Evolutionary conservation across 1,284 basidiomycete genomes (phyloP).

Genomic region (Sphaerobolus stellatus): DNA sequence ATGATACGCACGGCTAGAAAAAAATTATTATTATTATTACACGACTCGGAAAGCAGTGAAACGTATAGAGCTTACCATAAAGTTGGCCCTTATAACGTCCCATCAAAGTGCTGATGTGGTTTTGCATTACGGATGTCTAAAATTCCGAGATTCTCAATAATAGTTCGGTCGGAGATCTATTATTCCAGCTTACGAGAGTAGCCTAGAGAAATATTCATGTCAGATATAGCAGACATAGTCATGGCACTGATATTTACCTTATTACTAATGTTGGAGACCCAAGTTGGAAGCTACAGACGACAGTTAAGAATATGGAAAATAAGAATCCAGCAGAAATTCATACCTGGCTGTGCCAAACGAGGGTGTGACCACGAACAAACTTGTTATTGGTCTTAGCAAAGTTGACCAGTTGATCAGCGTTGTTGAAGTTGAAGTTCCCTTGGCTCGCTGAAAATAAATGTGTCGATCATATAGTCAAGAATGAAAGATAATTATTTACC

Average conservation of each 20-base stretch:
- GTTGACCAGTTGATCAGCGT: slow-evolving; percentile 44
- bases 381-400: slow-evolving; percentile 47
- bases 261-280: slow-evolving; percentile 33
- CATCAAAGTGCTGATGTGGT: slow-evolving; percentile 40
- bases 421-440: slow-evolving; percentile 39
- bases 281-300: slow-evolving; percentile 47
- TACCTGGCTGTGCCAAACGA: slow-evolving; percentile 20
- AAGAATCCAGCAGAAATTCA: neutral
- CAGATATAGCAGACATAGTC: neutral
- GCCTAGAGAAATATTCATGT: neutral
- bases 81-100: slow-evolving; percentile 43
- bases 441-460: slow-evolving; percentile 25
- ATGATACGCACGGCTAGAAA: neutral
- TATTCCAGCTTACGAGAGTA: neutral
- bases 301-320: slow-evolving; percentile 17
- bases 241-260: neutral
- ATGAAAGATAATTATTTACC: neutral
- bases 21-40: neutral
- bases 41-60: neutral
- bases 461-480: too few relatives aligned
- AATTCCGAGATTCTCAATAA: neutral
- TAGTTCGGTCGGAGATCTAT: neutral
- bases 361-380: slow-evolving; percentile 48
- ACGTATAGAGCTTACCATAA: slow-evolving; percentile 33
- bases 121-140: slow-evolving; percentile 35